Conservation (phyloP, 345 rosid species). For the Linum tenue region DNA sequence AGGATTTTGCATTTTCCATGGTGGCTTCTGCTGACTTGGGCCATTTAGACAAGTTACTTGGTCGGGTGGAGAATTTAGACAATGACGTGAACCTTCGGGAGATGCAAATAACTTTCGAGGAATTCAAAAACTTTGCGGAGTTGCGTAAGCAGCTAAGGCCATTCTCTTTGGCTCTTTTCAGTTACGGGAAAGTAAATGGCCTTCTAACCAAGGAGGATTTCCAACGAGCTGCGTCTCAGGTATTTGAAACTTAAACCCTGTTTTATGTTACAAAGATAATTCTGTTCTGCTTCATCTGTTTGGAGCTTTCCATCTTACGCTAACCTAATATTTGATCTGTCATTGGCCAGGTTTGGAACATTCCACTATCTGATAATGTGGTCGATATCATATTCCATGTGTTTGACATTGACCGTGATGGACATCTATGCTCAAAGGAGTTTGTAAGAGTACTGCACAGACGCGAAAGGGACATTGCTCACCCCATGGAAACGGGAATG, state of each 20-base stretch:
- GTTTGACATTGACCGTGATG: slow-evolving; percentile 67
- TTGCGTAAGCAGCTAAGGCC: slow-evolving; percentile 71
- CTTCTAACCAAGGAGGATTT: slow-evolving; percentile 62
- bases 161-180: slow-evolving; percentile 78
- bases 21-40: slow-evolving; percentile 92
- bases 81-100: slow-evolving; percentile 40
- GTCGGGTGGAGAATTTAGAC: slow-evolving; percentile 53
- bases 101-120: slow-evolving; percentile 54
- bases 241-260: slow-evolving; percentile 21
- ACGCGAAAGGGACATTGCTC: slow-evolving; percentile 32
- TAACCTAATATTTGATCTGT: not conserved
- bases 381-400: slow-evolving; percentile 66
- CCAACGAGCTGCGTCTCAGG: slow-evolving; percentile 76
- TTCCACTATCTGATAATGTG: slow-evolving; percentile 53
- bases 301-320: not conserved
- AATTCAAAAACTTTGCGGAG: slow-evolving; percentile 73
- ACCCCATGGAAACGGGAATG: slow-evolving; percentile 23
- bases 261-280: not conserved
- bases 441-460: slow-evolving; percentile 50
- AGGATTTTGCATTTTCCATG: slow-evolving; percentile 88
- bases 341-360: slow-evolving; percentile 53
- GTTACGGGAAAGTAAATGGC: slow-evolving; percentile 75
- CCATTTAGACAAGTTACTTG: slow-evolving; percentile 53
- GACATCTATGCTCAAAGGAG: slow-evolving; percentile 60
- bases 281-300: not conserved